A percentile compares a stretch with the other conserved stretches of the same genome.
phyloP scores from a whole-genome alignment of 225 moss, liverwort and hornwort genomes.

The Neckera pumila region DNA sequence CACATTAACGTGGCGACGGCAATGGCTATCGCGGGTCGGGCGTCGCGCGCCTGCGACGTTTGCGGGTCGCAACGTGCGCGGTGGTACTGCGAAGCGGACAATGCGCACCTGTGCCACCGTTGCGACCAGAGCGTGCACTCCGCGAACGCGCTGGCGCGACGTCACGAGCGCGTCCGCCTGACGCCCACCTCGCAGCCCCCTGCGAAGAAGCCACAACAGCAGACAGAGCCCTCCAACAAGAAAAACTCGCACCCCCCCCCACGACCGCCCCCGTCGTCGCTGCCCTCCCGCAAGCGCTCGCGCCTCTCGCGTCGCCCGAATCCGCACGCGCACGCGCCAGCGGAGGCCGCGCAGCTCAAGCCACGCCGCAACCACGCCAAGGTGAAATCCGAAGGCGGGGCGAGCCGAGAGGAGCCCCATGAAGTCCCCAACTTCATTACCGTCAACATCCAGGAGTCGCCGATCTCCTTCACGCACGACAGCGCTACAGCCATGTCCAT shows the following conservation, averaged over 20 bases:
- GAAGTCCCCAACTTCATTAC: conserved; percentile 56
- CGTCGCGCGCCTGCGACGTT: conserved; percentile 49
- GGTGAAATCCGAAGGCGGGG: conserved; percentile 4
- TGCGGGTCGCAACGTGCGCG: conserved; percentile 45
- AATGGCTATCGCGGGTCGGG: conserved; percentile 49
- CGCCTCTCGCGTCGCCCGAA: conserved; percentile 33
- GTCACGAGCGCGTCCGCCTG: conserved; percentile 44
- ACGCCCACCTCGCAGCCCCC: background rate
- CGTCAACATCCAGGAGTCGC: conserved; percentile 43
- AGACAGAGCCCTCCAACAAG: background rate
- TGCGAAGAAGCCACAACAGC: background rate
- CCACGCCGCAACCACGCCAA: background rate
- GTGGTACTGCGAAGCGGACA: conserved; percentile 55
- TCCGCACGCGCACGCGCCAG: conserved; percentile 18
- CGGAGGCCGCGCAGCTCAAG: background rate
- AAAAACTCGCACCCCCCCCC: background rate
- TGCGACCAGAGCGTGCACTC: conserved; percentile 52
- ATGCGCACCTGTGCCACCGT: conserved; percentile 44
- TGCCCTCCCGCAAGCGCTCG: conserved; percentile 44
- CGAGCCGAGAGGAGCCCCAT: background rate
- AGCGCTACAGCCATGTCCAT: conserved; percentile 34
- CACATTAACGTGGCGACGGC: conserved; percentile 38
- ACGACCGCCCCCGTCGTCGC: background rate
- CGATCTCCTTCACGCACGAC: conserved; percentile 43
- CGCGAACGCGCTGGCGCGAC: conserved; percentile 42